phyloP scores from a whole-genome alignment of 441 rosid genomes.

The Erodium trifolium region DNA sequence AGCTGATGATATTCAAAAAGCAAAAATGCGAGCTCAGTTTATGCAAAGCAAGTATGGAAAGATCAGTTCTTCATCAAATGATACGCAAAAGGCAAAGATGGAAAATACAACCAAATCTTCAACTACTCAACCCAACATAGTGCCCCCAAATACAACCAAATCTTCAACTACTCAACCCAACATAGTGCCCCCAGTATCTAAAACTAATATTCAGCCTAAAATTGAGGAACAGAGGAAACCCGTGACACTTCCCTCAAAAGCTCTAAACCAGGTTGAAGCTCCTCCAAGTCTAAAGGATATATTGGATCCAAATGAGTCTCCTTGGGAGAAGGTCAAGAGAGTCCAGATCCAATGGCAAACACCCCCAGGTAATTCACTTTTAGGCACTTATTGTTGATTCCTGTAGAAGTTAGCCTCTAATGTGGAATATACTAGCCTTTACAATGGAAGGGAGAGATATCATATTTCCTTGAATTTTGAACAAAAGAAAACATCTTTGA shows the following conservation, averaged over 20 bases:
- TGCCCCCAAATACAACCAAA: constrained; percentile 28
- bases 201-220: constrained; percentile 8
- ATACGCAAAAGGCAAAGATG: constrained; percentile 35
- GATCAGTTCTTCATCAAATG: constrained; percentile 39
- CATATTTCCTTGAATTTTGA: constrained; percentile 6
- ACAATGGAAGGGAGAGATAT: constrained; percentile 1
- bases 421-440: constrained; percentile 13
- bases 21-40: constrained; percentile 77
- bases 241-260: constrained; percentile 27
- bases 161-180: constrained; percentile 29
- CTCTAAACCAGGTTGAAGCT: constrained; percentile 28
- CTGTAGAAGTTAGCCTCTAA: constrained; percentile 18
- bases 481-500: constrained; percentile 10
- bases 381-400: constrained; percentile 21
- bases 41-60: constrained; percentile 77
- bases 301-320: constrained; percentile 40
- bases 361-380: constrained; percentile 69
- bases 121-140: constrained; percentile 26
- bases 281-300: constrained; percentile 29
- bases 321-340: constrained; percentile 42
- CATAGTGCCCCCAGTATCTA: constrained; percentile 18
- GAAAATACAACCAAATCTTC: constrained; percentile 36
- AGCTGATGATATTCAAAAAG: constrained; percentile 97
- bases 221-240: constrained; percentile 27
- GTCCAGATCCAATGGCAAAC: constrained; percentile 58